Conservation (phyloP, 371 early-diverging fungal genomes). For the Mucor indicus region DNA sequence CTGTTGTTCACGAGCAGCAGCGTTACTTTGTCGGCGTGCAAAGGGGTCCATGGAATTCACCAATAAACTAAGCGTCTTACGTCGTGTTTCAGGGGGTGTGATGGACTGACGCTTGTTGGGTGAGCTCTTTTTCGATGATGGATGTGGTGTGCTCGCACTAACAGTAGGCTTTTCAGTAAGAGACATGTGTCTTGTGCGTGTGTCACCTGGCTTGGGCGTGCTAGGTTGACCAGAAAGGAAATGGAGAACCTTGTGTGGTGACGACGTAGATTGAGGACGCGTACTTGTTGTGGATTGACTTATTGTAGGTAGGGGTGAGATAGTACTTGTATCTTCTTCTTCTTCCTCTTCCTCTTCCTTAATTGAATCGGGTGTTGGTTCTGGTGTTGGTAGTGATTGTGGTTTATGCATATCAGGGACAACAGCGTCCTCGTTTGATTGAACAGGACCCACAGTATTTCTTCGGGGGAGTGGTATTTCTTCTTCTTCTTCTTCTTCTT, state of each 20-base stretch:
- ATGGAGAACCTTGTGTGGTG: constrained; percentile 30
- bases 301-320: constrained; percentile 5
- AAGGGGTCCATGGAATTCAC: constrained; percentile 40
- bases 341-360: background rate
- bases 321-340: background rate
- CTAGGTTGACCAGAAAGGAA: constrained; percentile 26
- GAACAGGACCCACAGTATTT: too few relatives aligned
- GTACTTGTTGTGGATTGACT: background rate
- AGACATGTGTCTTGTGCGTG: constrained; percentile 26
- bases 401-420: constrained; percentile 2
- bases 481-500: constrained; percentile 6
- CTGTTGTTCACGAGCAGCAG: background rate
- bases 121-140: constrained; percentile 3
- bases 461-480: background rate
- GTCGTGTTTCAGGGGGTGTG: constrained; percentile 36
- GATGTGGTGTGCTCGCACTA: constrained; percentile 23
- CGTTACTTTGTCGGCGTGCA: constrained; percentile 6
- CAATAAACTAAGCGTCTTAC: constrained; percentile 54
- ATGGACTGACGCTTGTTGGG: constrained; percentile 4
- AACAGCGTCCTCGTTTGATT: constrained; percentile 10
- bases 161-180: constrained; percentile 1
- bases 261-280: constrained; percentile 15
- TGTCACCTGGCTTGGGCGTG: constrained; percentile 20
- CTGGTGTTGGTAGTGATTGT: too few relatives aligned
- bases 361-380: background rate